Base-by-base conservation (phyloP, 306 rosid genomes). In the Prunus mongolica region DNA sequence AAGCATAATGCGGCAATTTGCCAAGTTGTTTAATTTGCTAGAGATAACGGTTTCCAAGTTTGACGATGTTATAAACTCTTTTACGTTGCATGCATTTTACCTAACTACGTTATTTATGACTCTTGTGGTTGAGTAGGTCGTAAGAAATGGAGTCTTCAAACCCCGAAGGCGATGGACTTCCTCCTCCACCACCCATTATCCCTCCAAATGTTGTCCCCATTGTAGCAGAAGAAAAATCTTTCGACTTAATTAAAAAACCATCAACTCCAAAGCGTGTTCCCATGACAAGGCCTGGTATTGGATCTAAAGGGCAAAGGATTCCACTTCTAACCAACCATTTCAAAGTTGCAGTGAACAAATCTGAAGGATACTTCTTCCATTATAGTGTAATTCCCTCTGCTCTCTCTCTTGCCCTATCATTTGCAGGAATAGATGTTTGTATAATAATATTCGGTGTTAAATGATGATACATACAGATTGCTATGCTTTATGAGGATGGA, bases 271-370 rank as follows among this genome's bases (percentile, higher is more conserved):
- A 71, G 12, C 80, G 56, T 73, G 34, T 72, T 67, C 88, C 85
- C 1, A 52, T 73, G 86, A 75, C 56, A 11, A 80, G 89, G 78
- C 63, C 28, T 69, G 81, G 77, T 10, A 0, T 8, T 69, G 91
- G 89, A 72, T 20, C 84, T 15, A 78, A 76, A 61, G 91, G 91
- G 28, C 30, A 55, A n/a, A 83, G 28, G 69, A 76, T 78, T 12
- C 76, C 51, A 6, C 86, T 87, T 13, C 41, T 51, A 1, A 47
- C 85, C 5, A 85, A 85, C 78, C 87, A 85, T 71, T 87, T 81
- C 54, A 74, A 49, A 60, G 87, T 85, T 54, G 47, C 18, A 1
- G 20, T 80, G 46, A 4, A 11, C 47, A 82, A 65, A 63, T 78
- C 24, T 11, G 76, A 76, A 38, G 84, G 71, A 2, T 67, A 13